These are phyloP conservation scores for Sphagnurus paluster DNA, from an alignment of 1,284 basidiomycete species.

Conservation along the genomic window DNA sequence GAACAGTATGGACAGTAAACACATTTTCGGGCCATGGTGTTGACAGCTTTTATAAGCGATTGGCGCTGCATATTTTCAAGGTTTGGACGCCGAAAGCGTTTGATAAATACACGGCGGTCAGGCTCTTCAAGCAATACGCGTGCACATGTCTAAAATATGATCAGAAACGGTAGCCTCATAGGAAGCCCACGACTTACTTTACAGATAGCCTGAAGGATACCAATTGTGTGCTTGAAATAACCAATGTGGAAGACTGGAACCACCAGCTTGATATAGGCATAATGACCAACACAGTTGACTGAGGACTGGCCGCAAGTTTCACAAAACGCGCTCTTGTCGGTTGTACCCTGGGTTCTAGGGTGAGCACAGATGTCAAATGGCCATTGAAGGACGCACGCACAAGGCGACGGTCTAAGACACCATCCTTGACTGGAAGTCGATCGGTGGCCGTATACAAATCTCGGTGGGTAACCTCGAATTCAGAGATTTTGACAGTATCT, in stretches of 20 bases:
- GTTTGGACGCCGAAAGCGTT: conserved; percentile 86
- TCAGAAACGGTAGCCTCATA: conserved; percentile 3
- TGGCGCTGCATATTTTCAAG: conserved; percentile 95
- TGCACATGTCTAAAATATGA: conserved; percentile 76
- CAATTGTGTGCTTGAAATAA: conserved; percentile 95
- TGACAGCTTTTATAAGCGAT: conserved; percentile 86
- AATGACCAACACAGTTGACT: conserved; percentile 97
- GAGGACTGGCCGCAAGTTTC: conserved; percentile 93
- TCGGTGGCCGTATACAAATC: conserved; percentile 86
- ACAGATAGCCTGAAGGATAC: conserved; percentile 94
- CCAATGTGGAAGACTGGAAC: conserved; percentile 98
- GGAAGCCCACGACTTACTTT: conserved; percentile 55
- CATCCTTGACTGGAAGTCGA: conserved; percentile 84
- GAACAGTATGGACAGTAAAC: conserved; percentile 94
- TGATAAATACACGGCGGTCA: conserved; percentile 83
- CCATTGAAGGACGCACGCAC: conserved; percentile 44
- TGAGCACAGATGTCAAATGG: conserved; percentile 4
- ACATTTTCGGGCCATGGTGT: conserved; percentile 86
- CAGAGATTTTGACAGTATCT: conserved; percentile 91
- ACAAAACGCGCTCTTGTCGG: conserved; percentile 91
- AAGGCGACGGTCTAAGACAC: conserved; percentile 87
- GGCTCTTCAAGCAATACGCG: conserved; percentile 90
- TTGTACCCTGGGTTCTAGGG: conserved; percentile 72
- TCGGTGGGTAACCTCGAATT: conserved; percentile 91
- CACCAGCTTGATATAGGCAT: conserved; percentile 95